Conservation (phyloP, 2,329 filamentous ascomycete species). For the Aspergillus ibericus region DNA sequence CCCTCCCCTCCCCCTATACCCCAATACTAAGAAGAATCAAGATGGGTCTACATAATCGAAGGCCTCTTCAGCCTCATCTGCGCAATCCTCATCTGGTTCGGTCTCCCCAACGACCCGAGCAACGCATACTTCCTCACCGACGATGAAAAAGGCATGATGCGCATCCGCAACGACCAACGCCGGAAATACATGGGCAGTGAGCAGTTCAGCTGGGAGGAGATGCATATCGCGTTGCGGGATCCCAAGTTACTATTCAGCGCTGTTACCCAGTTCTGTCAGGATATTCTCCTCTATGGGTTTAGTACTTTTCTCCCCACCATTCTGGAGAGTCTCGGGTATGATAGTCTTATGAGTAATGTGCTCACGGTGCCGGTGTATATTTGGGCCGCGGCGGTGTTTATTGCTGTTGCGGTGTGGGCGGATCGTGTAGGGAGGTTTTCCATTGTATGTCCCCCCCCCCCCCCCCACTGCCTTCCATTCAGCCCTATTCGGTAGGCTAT, state of each 20-base stretch:
- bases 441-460: conserved; percentile 18
- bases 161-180: conserved; percentile 47
- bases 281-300: conserved; percentile 58
- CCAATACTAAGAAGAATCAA: conserved; percentile 7
- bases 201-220: conserved; percentile 53
- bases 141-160: conserved; percentile 54
- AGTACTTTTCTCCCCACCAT: conserved; percentile 60
- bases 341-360: conserved; percentile 53
- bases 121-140: conserved; percentile 52
- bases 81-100: conserved; percentile 48
- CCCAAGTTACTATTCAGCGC: conserved; percentile 55
- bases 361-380: conserved; percentile 60
- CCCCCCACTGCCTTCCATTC: no score
- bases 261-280: conserved; percentile 53
- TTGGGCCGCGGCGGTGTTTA: conserved; percentile 49
- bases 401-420: conserved; percentile 48
- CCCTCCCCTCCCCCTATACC: background rate
- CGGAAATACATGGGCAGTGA: conserved; percentile 53
- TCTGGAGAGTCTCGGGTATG: conserved; percentile 54
- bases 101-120: conserved; percentile 49
- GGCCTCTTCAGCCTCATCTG: conserved; percentile 48
- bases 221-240: conserved; percentile 50
- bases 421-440: conserved; percentile 43
- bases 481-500: no score
- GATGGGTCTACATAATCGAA: conserved; percentile 54